Base-by-base conservation (phyloP, 1,284 basidiomycete species). In the Afroboletus lepidellus region DNA sequence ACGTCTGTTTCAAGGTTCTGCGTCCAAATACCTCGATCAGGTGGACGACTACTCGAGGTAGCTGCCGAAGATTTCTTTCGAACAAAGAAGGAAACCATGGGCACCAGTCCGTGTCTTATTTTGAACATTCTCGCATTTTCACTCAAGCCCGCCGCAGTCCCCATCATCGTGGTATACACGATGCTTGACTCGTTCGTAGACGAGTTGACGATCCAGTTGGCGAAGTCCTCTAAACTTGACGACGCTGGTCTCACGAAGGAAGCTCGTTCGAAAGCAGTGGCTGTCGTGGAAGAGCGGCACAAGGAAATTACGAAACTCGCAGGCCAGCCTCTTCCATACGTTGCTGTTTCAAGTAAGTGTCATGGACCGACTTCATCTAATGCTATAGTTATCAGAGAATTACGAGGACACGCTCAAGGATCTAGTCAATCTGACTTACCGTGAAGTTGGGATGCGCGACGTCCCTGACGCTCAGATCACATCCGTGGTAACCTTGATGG, bases 41-140 rank as follows among this genome's bases (percentile, higher is more conserved):
- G 41, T 6, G 47, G 15, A 5, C 41, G 33, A 11, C 41, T 41
- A 27, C n/a, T n/a, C n/a, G 50, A 51, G n/a, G 32, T 15, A 13
- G 39, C 39, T 21, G 33, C 46, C 6, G 48, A 43, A 33, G 34
- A 51, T n/a, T 52, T 52, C 16, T 43, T 52, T 18, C 41, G 18
- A 37, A 38, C 33, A 3, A 52, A 51, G 41, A 23, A 42, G 5
- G 4, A 30, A 32, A 38, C 18, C 5, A 29, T 50, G 32, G 50
- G 47, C 11, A 2, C 32, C 21, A 42, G 50, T 51, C 9, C 15
- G 50, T 52, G 11, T 33, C 27, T 23, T 37, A 42, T n/a, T 13
- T 21, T 12, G 7, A 11, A 16, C 27, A 1, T 9, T 20, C 11
- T 20, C 18, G 0, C 9, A 2, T 3, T 5, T 24, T 32, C 27